Evolutionary conservation across 768 basidiomycete genomes (phyloP), one percentile per base, ranked within the genome.

Genomic region (Porphyrellus cyaneotinctus): DNA sequence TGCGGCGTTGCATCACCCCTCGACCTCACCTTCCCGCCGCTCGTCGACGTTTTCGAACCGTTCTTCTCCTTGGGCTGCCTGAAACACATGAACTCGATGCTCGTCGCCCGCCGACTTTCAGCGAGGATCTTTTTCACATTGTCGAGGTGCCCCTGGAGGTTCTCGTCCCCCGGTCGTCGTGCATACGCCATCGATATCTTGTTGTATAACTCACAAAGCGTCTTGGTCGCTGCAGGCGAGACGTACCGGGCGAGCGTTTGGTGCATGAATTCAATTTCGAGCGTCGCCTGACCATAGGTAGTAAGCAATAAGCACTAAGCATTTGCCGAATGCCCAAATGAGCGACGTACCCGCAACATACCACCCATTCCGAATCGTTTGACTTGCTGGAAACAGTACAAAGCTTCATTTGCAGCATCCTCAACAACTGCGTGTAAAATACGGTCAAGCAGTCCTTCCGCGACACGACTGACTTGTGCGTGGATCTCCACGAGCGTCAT

Each of bases 241-340:
- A 97, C 88, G 66, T 95, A 95, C 59, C 89, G 85, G 28, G 86
- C 83, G 37, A 99, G 75, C 7, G 91, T 93, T 73, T 98, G 97
- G 70, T 99, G 95, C 78, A 98, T 85, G 75, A 98, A 98, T 73
- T 98, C 97, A 59, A 98, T 97, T 70, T 98, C 95, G 24, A 99
- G 84, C 6, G 97, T 98, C 14, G 97, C 97, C 94, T 97, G 67
- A 28, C 6, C 7, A 17, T n/a, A 5, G 14, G n/a, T 5, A 6
- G 38, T 23, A 11, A 39, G 22, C 38, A 12, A 5, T 9, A 37
- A 37, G n/a, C 3, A 7, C 9, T 52, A 4, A 56, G 33, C 26
- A 2, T 24, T 10, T 7, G 15, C 17, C 18, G 30, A 30, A 38
- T 41, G 22, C 33, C 15, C 18, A 35, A 5, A 32, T 18, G 35